Base-by-base conservation (phyloP, 176 grass and related monocot species). In the Pontederia crassipes region DNA sequence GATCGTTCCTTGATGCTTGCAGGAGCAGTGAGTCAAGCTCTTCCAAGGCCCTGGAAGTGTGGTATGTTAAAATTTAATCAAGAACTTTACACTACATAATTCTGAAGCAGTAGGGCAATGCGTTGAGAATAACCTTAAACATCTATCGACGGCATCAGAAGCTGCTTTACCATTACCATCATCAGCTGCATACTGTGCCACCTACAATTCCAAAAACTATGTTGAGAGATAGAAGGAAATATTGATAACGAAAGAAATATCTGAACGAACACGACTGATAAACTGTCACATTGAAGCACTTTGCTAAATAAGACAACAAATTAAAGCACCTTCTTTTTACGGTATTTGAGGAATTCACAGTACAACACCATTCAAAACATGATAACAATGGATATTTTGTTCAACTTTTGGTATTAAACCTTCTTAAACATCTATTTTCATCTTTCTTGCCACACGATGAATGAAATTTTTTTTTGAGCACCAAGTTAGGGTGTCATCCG, bases 131-230 rank as follows among this genome's bases (percentile, higher is more conserved):
- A 32, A 96, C 91, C 86, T 78, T 75, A 96, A 66, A 61, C 91
- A 96, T 78, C 90, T 72, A 7, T 90, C 86, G 11, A 96, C 86
- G n/a, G 92, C 86, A 58, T 90, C 86, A 18, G 83, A 73, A 55
- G 91, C 91, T 64, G 60, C 75, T 75, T 96, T 87, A 49, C 91
- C 91, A 66, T 96, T 80, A 55, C 91, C 91, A 52, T 66, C 75
- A 59, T 68, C 77, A 28, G 79, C 74, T 72, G 91, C 86, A 85
- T 96, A 96, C 46, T 96, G 91, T 46, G 91, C 91, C 70, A 96
- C 83, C 86, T 96, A 72, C 61, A 88, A 83, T 70, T 74, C 15
- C 49, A 11, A 61, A 52, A 28, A 61, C 67, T 20, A 75, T 48
- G 26, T 40, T 12, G 62, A 48, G 47, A 46, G 18, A 53, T 61